These are phyloP conservation scores for Scenedesmus sp. DNA, from an alignment of 163 green algal genomes.

Conservation along the genomic window DNA sequence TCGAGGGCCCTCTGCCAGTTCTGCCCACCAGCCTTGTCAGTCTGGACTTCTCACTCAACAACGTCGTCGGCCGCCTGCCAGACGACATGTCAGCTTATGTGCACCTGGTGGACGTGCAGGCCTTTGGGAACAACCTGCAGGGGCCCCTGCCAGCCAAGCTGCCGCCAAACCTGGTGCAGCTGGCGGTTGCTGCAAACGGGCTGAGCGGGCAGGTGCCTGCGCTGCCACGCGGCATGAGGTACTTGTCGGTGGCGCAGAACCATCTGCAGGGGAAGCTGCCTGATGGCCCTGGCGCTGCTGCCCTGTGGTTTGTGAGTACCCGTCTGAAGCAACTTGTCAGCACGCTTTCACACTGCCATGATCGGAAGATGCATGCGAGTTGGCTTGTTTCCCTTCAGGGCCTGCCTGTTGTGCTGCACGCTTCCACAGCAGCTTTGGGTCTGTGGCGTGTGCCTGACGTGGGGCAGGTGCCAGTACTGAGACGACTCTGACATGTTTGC, in stretches of 20 bases:
- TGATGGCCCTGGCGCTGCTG: conserved; percentile 20
- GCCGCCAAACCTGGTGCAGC: conserved; percentile 30
- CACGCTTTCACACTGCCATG: neutral
- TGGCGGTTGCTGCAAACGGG: conserved; percentile 22
- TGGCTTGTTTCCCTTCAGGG: neutral
- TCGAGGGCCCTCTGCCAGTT: conserved; percentile 19
- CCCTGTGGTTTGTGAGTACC: conserved; percentile 45
- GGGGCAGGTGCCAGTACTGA: neutral
- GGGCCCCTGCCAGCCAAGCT: conserved; percentile 31
- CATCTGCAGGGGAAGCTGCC: conserved; percentile 13
- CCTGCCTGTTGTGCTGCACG: neutral
- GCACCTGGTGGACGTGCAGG: conserved; percentile 31
- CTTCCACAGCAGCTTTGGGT: neutral
- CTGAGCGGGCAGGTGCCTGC: conserved; percentile 5
- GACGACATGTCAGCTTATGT: conserved; percentile 29
- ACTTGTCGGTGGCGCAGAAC: conserved; percentile 36
- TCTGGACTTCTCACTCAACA: conserved; percentile 35
- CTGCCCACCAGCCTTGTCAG: conserved; percentile 33
- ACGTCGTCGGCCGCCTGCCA: conserved; percentile 6
- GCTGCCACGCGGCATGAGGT: conserved; percentile 32
- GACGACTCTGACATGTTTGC: neutral
- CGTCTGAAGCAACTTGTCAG: neutral
- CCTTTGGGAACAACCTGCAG: conserved; percentile 19
- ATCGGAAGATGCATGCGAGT: neutral
- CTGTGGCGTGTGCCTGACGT: neutral